phyloP scores from a whole-genome alignment of 140 eudicot species.

The Stevia rebaudiana region DNA sequence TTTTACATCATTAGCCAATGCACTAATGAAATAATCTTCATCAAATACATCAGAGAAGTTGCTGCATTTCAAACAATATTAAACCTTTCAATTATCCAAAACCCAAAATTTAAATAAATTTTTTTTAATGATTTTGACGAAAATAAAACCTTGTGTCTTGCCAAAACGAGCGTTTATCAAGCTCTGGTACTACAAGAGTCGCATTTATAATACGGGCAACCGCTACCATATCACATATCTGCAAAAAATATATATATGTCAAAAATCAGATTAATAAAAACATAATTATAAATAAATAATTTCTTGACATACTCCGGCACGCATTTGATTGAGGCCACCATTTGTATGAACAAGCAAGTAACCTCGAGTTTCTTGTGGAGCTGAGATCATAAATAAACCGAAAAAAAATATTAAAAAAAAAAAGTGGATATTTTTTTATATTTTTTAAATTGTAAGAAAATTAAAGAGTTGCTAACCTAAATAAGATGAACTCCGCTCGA shows the following conservation, averaged over 20 bases:
- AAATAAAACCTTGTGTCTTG: constrained; percentile 73
- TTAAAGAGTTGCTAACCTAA: constrained; percentile 33
- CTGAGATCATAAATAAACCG: constrained; percentile 29
- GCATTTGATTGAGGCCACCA: constrained; percentile 99
- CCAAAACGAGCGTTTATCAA: constrained; percentile 98
- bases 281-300: background rate
- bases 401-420: constrained; percentile 4
- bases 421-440: background rate
- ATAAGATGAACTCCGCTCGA: constrained; percentile 54
- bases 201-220: constrained; percentile 95
- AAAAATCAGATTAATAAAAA: background rate
- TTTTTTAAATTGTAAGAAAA: background rate
- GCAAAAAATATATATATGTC: constrained; percentile 3
- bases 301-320: constrained; percentile 68
- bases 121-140: background rate
- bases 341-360: constrained; percentile 93
- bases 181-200: constrained; percentile 93
- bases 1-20: constrained; percentile 72
- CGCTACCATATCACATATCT: constrained; percentile 99
- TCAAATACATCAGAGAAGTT: constrained; percentile 93
- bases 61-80: constrained; percentile 49
- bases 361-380: constrained; percentile 68
- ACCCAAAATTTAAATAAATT: background rate
- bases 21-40: constrained; percentile 64
- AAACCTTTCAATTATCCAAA: constrained; percentile 7